Base-by-base conservation (phyloP, 2,329 filamentous ascomycete genomes). In the Stagonosporopsis vannaccii region DNA sequence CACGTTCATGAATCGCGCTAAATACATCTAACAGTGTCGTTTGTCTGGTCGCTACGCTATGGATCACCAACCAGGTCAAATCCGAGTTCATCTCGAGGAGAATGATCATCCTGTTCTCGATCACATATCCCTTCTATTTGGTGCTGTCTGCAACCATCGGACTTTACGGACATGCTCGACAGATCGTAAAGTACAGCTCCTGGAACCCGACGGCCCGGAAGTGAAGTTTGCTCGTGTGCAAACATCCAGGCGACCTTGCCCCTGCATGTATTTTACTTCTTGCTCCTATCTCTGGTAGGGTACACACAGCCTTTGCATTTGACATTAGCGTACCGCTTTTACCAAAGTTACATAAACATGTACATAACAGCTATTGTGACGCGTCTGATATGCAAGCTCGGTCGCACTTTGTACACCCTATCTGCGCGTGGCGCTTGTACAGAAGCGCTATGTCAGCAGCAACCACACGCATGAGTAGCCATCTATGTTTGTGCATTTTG, bases 191-290 rank as follows among this genome's bases (percentile, higher is more conserved):
- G 49, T 81, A 81, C 59, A 77, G 74, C 51, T 76, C 73, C 15
- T 81, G 79, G 80, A 81, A 82, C 59, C 78, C 80, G n/a, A 82
- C 80, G 2, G 75, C 75, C 25, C 67, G 77, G 53, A 72, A 62
- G 54, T 74, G 61, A 43, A 42, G 36, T 35, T 20, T 22, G 6
- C 4, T 17, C 22, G 15, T 20, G 52, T 37, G 19, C 23, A 35
- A 36, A 56, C 42, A 9, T 23, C 7, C 25, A 22, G 39, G 17
- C 40, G 23, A 6, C 15, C 47, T 40, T 35, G 30, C 39, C 25
- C 8, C 20, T 42, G 44, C 40, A 39, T 50, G 33, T 52, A 51
- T 20, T 22, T 15, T 37, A 26, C 12, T 50, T 23, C 17, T 35
- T 4, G 15, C 3, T 35, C 25, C 37, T 19, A n/a, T n/a, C 28